Percentiles rank a stretch among this genome's conserved stretches.
These are phyloP conservation scores for Pythium apleroticum DNA, from an alignment of 352 stramenopile species.

Conservation along the genomic window DNA sequence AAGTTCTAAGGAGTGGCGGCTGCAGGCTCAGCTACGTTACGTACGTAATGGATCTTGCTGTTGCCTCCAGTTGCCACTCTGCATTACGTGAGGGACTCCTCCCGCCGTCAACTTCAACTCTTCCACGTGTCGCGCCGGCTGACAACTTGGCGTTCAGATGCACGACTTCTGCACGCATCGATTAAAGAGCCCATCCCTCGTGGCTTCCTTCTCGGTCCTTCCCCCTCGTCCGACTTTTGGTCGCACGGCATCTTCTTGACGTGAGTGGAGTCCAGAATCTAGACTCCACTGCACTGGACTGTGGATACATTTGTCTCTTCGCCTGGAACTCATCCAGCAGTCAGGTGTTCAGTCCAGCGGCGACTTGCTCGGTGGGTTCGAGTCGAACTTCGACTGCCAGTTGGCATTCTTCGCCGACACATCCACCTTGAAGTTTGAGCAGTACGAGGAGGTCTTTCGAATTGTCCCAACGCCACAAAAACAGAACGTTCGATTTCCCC, in stretches of 20 bases:
- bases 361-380: neutral
- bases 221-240: neutral
- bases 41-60: too few species aligned
- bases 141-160: neutral
- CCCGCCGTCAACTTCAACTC: neutral
- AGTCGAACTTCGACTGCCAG: neutral
- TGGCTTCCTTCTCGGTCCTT: neutral
- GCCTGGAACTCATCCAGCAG: neutral
- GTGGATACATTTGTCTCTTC: neutral
- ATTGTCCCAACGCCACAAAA: conserved; percentile 5
- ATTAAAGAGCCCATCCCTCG: neutral
- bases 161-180: neutral
- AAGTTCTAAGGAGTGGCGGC: too few species aligned
- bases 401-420: neutral
- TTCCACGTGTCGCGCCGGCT: neutral
- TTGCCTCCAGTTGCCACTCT: too few species aligned
- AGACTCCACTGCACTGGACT: neutral
- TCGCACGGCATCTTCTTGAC: neutral
- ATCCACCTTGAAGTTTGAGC: neutral
- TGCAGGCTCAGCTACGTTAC: too few species aligned
- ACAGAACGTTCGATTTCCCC: conserved; percentile 4
- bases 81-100: too few species aligned
- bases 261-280: neutral
- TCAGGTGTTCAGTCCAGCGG: neutral
- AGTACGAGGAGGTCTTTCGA: neutral